Percentiles rank a stretch among this genome's conserved stretches.
Conservation (phyloP, 495 filamentous ascomycete genomes). For the Penicillium ochrochloron region DNA sequence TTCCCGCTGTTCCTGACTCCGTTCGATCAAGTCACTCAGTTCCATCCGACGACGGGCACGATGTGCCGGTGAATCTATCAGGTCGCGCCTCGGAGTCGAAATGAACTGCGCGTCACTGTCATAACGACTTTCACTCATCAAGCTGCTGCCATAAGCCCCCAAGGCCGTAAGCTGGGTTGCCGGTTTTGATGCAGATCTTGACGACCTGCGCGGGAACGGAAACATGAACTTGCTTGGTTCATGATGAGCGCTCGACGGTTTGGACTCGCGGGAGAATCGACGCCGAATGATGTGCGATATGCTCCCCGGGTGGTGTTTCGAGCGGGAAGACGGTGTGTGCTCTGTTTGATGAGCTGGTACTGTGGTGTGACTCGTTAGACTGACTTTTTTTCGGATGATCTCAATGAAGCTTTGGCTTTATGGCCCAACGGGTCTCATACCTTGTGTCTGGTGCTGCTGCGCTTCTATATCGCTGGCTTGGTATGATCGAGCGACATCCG, state of each 20-base stretch:
- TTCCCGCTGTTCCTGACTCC: conserved; percentile 25
- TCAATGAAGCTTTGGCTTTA: not conserved
- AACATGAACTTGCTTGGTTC: conserved; percentile 23
- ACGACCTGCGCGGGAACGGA: conserved; percentile 30
- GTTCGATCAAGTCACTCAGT: conserved; percentile 29
- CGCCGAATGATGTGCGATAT: conserved; percentile 42
- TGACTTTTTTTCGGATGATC: too few relatives aligned
- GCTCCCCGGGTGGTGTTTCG: conserved; percentile 19
- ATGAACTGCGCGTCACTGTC: conserved; percentile 53
- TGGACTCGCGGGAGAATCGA: conserved; percentile 43
- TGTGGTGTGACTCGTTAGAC: conserved; percentile 7
- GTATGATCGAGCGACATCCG: conserved; percentile 14
- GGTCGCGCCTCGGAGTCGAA: conserved; percentile 33
- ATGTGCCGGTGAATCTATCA: conserved; percentile 11
- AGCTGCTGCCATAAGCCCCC: conserved; percentile 36
- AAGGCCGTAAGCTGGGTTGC: conserved; percentile 18
- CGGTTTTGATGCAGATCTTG: conserved; percentile 19
- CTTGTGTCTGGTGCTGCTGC: not conserved
- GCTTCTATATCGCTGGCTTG: not conserved
- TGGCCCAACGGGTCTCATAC: not conserved
- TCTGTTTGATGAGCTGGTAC: not conserved
- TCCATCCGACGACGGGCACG: conserved; percentile 18
- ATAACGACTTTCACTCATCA: conserved; percentile 50
- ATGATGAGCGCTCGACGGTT: conserved; percentile 16
- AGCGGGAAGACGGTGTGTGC: not conserved